Base-by-base conservation (phyloP, 495 filamentous ascomycete genomes). In the Durotheca rogersii region DNA sequence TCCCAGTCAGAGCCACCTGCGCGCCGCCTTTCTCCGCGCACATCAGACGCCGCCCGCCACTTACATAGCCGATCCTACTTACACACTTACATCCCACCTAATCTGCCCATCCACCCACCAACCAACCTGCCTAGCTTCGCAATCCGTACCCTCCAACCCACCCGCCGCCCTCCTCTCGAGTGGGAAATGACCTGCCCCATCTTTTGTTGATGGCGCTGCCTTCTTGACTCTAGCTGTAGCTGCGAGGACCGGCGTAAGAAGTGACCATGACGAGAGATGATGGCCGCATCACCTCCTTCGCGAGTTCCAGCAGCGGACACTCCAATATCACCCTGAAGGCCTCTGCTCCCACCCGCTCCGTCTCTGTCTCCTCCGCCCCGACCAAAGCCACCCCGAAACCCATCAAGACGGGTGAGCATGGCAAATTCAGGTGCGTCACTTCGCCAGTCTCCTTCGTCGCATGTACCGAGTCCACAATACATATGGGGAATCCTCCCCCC, bases 241-340 rank as follows among this genome's bases (percentile, higher is more conserved):
- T 58, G 56, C 44, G 50, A 58, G 60, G 52, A 60, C 56, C 42
- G 56, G 51, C 47, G 43, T 52, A 46, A 48, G 50, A 31, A 64
- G 67, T 68, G 72, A 79, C 68, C 63, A 83, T 85, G 81, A 78
- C 79, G 61, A 75, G 76, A 64, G 73, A 79, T 67, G 78, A 82
- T 61, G 72, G 72, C 56, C 76, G 81, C 62, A 77, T 81, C 74
- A 82, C 78, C 71, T 82, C 83, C 57, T 74, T 72, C 63, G 80
- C 79, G 69, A 81, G 80, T 76, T 77, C 81, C 35, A 77, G 76
- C 67, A 82, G 78, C 66, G 78, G 73, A 60, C 72, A 75, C 42
- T 83, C 81, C 41, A 77, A 64, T 60, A 74, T 79, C 49, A 86
- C 83, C 39, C 68, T 81, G 49, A 80, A 74, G 62, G 74, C 72